A percentile compares a stretch with the other conserved stretches of the same genome.
phyloP scores from a whole-genome alignment of 768 basidiomycete species.

The Cubamyces sp. region DNA sequence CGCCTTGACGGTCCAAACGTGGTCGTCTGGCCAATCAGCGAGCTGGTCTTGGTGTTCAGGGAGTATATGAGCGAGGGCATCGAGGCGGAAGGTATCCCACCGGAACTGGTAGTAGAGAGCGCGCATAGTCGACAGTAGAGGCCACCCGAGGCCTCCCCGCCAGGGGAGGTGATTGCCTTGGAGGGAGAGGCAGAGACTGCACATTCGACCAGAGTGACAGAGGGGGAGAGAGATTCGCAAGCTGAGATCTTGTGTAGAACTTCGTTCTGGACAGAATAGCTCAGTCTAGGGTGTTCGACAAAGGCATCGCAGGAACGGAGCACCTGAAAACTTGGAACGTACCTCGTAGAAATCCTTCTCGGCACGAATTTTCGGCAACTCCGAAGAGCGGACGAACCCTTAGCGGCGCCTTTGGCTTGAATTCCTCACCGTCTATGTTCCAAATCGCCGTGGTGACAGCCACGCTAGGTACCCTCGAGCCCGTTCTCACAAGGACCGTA shows the following conservation, averaged over 20 bases:
- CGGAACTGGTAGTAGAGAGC: slow-evolving; percentile 66
- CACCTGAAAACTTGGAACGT: slow-evolving; percentile 27
- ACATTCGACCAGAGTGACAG: slow-evolving; percentile 56
- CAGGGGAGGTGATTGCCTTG: neutral
- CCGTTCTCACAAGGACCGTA: slow-evolving; percentile 61
- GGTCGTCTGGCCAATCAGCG: slow-evolving; percentile 10
- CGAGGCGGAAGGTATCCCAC: slow-evolving; percentile 57
- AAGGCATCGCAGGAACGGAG: neutral
- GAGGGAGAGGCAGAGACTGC: slow-evolving; percentile 38
- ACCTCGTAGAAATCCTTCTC: slow-evolving; percentile 66
- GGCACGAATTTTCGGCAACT: slow-evolving; percentile 63
- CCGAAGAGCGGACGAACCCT: slow-evolving; percentile 72
- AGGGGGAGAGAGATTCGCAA: no score
- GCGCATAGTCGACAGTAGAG: slow-evolving; percentile 53
- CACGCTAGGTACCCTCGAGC: slow-evolving; percentile 55
- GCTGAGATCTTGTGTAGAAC: slow-evolving; percentile 45
- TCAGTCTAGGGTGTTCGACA: no score
- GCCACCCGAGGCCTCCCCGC: neutral
- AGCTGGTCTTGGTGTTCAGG: neutral
- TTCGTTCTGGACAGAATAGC: slow-evolving; percentile 59
- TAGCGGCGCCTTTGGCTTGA: slow-evolving; percentile 44
- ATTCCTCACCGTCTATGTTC: slow-evolving; percentile 47
- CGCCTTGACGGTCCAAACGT: slow-evolving; percentile 26
- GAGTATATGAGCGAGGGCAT: slow-evolving; percentile 37
- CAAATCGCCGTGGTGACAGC: slow-evolving; percentile 76